Base-by-base conservation (phyloP, 2,329 filamentous ascomycete species). In the Diplodia mutila region DNA sequence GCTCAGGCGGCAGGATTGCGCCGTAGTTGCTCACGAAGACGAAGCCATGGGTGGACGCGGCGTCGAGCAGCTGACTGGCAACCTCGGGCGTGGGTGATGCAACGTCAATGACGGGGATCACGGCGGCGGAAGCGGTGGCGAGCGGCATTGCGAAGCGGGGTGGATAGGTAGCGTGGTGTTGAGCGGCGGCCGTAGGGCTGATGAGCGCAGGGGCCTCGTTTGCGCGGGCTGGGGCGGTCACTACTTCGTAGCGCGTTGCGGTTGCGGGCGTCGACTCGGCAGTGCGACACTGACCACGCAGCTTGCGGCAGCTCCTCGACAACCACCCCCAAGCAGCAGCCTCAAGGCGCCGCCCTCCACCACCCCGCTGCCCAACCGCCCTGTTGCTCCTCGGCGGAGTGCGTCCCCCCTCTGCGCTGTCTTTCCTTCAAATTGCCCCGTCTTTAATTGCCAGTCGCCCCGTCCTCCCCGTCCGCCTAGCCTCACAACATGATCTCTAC, bases 41-140 rank as follows among this genome's bases (percentile, higher is more conserved):
- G 79, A 98, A 98, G 69, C 94, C 94, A 79, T 93, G 90, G 65
- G 90, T 88, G 46, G 89, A 87, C 2, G 93, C 94, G 1, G 94
- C 94, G 69, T 91, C 86, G 51, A 97, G 88, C 51, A 98, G 81
- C 67, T 84, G 85, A 70, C 88, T 85, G 66, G 87, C 87, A 63
- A 91, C 90, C 70, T 90, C 83, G 11, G 79, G 73, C 32, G 84
- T 83, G 5, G 85, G 82, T 21, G 85, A 84, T 4, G 89, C 90
- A 71, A 97, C 89, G 77, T 97, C 91, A 72, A 98, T 92, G 64
- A 97, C 83, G 25, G 94, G 93, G 48, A 97, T 93, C 3, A 67
- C 32, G 9, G 69, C 67, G 34, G 29, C 52, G 52, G 63, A 46
- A 18, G 11, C 9, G 51, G 39, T 48, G n/a, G 51, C 4, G 8